A percentile compares a stretch with the other conserved stretches of the same genome.
phyloP scores from a whole-genome alignment of 495 filamentous ascomycete species.

The Lophiotrema nucula region DNA sequence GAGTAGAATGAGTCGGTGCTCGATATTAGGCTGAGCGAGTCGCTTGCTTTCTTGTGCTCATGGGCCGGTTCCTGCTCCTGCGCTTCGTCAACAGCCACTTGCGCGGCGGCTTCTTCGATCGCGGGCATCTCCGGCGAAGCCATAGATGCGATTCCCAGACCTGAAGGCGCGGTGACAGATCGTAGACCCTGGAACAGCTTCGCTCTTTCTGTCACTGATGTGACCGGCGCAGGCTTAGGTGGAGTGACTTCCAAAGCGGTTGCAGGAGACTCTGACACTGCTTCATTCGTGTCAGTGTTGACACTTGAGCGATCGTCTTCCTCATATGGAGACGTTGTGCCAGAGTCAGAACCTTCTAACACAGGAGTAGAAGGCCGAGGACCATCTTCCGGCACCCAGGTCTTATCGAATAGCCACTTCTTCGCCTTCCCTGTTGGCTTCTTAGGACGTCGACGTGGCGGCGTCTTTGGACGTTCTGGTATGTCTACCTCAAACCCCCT shows the following conservation, averaged over 20 bases:
- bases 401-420: slow-evolving; percentile 55
- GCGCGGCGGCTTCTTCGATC: neutral
- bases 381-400: slow-evolving; percentile 40
- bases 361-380: slow-evolving; percentile 16
- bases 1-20: slow-evolving; percentile 64
- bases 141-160: neutral
- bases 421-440: slow-evolving; percentile 42
- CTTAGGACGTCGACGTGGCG: slow-evolving; percentile 70
- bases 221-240: slow-evolving; percentile 10
- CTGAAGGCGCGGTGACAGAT: slow-evolving; percentile 47
- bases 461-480: slow-evolving; percentile 65
- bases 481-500: slow-evolving; percentile 71
- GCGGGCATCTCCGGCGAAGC: neutral
- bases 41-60: slow-evolving; percentile 8
- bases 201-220: slow-evolving; percentile 21
- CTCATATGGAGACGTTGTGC: slow-evolving; percentile 19
- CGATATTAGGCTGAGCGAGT: slow-evolving; percentile 50
- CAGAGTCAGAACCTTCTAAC: slow-evolving; percentile 16
- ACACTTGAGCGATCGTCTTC: slow-evolving; percentile 33
- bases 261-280: slow-evolving; percentile 20
- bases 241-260: slow-evolving; percentile 22
- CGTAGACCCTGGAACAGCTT: slow-evolving; percentile 35
- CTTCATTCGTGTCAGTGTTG: slow-evolving; percentile 17
- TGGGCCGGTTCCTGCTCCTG: neutral
- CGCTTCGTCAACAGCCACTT: no score